Evolutionary conservation across 768 basidiomycete species (phyloP).

Genomic region (Tubosaeta sp.): DNA sequence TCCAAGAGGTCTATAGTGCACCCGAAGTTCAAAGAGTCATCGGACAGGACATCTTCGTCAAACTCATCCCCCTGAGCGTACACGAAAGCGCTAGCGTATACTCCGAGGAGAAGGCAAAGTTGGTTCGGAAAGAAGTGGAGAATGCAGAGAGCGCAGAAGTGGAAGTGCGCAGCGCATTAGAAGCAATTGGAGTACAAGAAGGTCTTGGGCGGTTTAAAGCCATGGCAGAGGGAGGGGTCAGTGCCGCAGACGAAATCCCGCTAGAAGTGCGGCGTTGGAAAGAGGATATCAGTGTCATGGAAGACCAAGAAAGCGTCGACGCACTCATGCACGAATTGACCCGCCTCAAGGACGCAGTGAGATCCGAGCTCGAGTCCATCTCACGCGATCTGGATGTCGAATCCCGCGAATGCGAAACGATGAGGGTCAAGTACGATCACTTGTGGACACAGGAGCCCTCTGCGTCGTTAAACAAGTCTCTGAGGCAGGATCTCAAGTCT

Average conservation of each 20-base stretch:
- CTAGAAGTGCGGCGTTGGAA: slow-evolving; percentile 68
- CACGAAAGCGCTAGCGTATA: slow-evolving; percentile 96
- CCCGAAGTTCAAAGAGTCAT: slow-evolving; percentile 94
- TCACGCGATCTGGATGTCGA: slow-evolving; percentile 74
- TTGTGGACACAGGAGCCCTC: slow-evolving; percentile 85
- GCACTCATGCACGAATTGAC: slow-evolving; percentile 55
- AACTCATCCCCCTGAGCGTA: slow-evolving; percentile 87
- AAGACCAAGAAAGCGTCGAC: slow-evolving; percentile 67
- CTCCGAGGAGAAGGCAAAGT: slow-evolving; percentile 97
- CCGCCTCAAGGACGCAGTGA: slow-evolving; percentile 54
- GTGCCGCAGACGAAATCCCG: slow-evolving; percentile 63
- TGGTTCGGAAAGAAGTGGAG: slow-evolving; percentile 86
- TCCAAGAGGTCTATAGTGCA: slow-evolving; percentile 89
- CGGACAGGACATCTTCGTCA: slow-evolving; percentile 84
- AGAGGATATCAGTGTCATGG: slow-evolving; percentile 67
- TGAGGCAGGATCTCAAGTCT: slow-evolving; percentile 76
- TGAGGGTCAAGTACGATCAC: slow-evolving; percentile 84
- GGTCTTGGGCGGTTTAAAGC: slow-evolving; percentile 64
- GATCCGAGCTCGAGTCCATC: slow-evolving; percentile 56
- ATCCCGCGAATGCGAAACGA: slow-evolving; percentile 80
- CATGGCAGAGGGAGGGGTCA: slow-evolving; percentile 63
- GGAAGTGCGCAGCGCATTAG: slow-evolving; percentile 73
- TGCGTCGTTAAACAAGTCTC: slow-evolving; percentile 61
- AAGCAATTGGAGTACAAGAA: slow-evolving; percentile 75
- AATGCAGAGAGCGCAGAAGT: slow-evolving; percentile 79